Evolutionary conservation across 208 protist species (phyloP), one percentile per base, ranked within the genome.

Genomic region (Acanthamoeba healyi): DNA sequence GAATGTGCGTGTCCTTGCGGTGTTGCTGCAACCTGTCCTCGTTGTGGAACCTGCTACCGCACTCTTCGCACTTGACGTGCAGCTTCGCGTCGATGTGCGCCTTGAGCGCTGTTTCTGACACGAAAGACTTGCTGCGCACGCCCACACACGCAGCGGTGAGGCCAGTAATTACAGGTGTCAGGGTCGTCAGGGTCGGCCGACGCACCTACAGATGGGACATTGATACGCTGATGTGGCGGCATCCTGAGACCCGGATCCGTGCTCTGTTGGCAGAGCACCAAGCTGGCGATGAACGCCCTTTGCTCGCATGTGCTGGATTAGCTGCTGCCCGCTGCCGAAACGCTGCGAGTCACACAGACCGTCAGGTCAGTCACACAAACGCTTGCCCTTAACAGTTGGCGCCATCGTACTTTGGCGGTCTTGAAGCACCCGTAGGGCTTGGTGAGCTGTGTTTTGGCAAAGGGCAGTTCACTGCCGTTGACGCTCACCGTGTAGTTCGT

Each of bases 341-440:
- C 70, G 70, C 70, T 79, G n/a, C n/a, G n/a, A n/a, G n/a, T n/a
- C n/a, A 14, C 36, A 46, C 22, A n/a, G 1, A 46, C 0, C 17
- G 1, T 0, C 70, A 2, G 54, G 19, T 6, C 4, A 15, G 46
- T 51, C 46, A 51, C 10, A 10, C 10, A 51, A 51, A 51, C 46
- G 2, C 51, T 9, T 4, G 19, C 1, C 51, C 19, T 58, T 58
- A n/a, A n/a, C n/a, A n/a, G n/a, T n/a, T n/a, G n/a, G n/a, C n/a
- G n/a, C n/a, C n/a, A n/a, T n/a, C n/a, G 58, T 67, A 79, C 70
- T 17, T 79, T 79, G 36, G 34, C 15, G 34, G 70, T 79, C 70
- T 79, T 42, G 36, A 79, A 79, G 70, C 70, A 79, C 2, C 70
- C 70, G 19, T 46, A 79, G 70, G 70, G 38, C 32, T 79, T 79